Conservation (phyloP, 2,329 filamentous ascomycete species). For the Paraphoma sp. region DNA sequence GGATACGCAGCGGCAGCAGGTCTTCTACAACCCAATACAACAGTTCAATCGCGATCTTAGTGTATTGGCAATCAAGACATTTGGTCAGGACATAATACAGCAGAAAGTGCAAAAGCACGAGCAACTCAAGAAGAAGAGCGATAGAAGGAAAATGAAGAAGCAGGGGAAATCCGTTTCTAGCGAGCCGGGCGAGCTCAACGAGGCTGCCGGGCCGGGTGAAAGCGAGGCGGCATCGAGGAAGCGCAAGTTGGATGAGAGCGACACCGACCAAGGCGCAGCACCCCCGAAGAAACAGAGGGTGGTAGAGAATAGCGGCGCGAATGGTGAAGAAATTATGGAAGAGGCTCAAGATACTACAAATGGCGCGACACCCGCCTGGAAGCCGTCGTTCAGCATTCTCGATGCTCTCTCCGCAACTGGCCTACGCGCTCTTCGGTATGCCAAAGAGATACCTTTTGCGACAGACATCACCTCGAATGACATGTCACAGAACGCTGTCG, state of each 20-base stretch:
- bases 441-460: slow-evolving; percentile 84
- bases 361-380: slow-evolving; percentile 21
- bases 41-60: slow-evolving; percentile 98
- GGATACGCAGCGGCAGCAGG: slow-evolving; percentile 69
- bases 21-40: slow-evolving; percentile 99
- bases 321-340: slow-evolving; percentile 7
- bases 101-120: slow-evolving; percentile 55
- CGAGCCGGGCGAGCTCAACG: neutral
- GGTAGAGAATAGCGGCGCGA: slow-evolving; percentile 18
- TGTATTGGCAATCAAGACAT: slow-evolving; percentile 88
- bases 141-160: slow-evolving; percentile 29
- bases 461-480: slow-evolving; percentile 90
- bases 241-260: slow-evolving; percentile 23
- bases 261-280: slow-evolving; percentile 14
- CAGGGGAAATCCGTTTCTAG: slow-evolving; percentile 14
- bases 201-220: neutral
- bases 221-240: slow-evolving; percentile 20
- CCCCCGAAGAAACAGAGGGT: slow-evolving; percentile 36
- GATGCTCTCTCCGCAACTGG: slow-evolving; percentile 95
- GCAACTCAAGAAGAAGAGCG: slow-evolving; percentile 43
- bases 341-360: slow-evolving; percentile 9
- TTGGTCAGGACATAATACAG: slow-evolving; percentile 71
- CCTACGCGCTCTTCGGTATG: slow-evolving; percentile 87
- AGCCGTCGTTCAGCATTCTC: slow-evolving; percentile 67
- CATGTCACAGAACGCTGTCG: slow-evolving; percentile 76